A percentile compares a stretch with the other conserved stretches of the same genome.
phyloP scores from a whole-genome alignment of 1,139 yeast genomes.

The Candida mesenterica region DNA sequence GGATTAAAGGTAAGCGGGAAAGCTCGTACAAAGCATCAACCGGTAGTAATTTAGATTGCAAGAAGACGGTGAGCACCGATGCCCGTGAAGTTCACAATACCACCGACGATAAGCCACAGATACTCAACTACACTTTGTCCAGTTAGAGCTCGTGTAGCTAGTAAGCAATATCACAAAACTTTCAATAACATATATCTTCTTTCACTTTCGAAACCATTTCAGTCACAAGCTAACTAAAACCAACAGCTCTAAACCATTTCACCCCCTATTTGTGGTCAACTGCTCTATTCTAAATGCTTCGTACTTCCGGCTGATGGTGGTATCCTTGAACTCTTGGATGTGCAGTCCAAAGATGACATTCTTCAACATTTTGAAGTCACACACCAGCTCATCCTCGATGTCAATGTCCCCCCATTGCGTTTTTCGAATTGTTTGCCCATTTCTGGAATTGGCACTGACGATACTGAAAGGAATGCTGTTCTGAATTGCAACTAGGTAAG shows the following conservation, averaged over 20 bases:
- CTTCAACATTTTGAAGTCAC: slow-evolving; percentile 14
- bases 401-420: slow-evolving; percentile 16
- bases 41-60: too few species aligned
- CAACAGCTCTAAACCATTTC: not conserved
- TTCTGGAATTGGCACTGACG: slow-evolving; percentile 12
- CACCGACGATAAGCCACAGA: too few species aligned
- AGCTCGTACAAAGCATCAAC: too few species aligned
- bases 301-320: slow-evolving; percentile 14
- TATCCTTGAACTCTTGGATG: slow-evolving; percentile 17
- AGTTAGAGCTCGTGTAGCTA: too few species aligned
- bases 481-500: slow-evolving; percentile 12
- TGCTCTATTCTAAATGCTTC: slow-evolving; percentile 13
- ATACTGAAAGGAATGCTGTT: slow-evolving; percentile 13
- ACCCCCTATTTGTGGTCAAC: slow-evolving; percentile 3
- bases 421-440: slow-evolving; percentile 7
- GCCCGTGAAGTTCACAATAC: too few species aligned
- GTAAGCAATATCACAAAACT: too few species aligned
- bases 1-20: too few species aligned
- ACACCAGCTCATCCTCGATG: slow-evolving; percentile 10
- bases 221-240: too few species aligned
- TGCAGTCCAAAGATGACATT: slow-evolving; percentile 16
- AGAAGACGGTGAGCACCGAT: too few species aligned
- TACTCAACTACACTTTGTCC: too few species aligned
- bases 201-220: too few species aligned
- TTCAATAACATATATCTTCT: too few species aligned